Evolutionary conservation across 2,329 filamentous ascomycete species (phyloP), one percentile per base, ranked within the genome.

Genomic region (Nemania bipapillata): DNA sequence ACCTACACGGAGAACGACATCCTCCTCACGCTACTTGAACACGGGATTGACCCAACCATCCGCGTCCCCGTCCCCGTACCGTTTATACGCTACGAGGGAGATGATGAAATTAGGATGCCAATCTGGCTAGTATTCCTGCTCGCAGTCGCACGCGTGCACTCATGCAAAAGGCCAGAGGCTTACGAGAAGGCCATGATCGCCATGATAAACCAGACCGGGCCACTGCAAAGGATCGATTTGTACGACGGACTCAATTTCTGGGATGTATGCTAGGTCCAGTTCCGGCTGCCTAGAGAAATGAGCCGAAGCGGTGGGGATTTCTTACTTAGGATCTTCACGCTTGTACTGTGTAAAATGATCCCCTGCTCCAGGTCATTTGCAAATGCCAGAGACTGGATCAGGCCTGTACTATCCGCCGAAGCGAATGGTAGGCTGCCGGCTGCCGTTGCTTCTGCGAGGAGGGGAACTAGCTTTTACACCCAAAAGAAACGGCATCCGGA

Each of bases 101-200:
- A 3, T 58, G 55, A 37, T 15, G 28, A 6, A 40, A 40, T 24
- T 35, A 20, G 20, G 30, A 47, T 59, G 56, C 56, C 56, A 59
- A 30, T 59, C 15, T 59, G 56, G 56, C 49, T 59, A 24, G 26
- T 28, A 37, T 63, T 63, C 24, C 28, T 55, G 35, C 26, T 47
- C 24, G 60, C 52, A 24, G 20, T 63, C 35, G 15, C 37, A 45
- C 35, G 60, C 40, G 49, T 55, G 52, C 26, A 49, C 35, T 47
- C 35, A 28, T 63, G 26, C 35, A 45, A 55, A 47, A 22, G 49
- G 24, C 40, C 40, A 56, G 37, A 55, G 17, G 24, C 28, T 54
- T 63, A 63, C 50, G 60, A 63, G 49, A 50, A 63, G 37, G 55
- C 60, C 8, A 55, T 63, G 24, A 28, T 47, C 35, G 50, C 60